Percentiles rank a stretch among this genome's conserved stretches.
phyloP scores from a whole-genome alignment of 1,139 yeast genomes.

The Saccharomycopsis hybrid region DNA sequence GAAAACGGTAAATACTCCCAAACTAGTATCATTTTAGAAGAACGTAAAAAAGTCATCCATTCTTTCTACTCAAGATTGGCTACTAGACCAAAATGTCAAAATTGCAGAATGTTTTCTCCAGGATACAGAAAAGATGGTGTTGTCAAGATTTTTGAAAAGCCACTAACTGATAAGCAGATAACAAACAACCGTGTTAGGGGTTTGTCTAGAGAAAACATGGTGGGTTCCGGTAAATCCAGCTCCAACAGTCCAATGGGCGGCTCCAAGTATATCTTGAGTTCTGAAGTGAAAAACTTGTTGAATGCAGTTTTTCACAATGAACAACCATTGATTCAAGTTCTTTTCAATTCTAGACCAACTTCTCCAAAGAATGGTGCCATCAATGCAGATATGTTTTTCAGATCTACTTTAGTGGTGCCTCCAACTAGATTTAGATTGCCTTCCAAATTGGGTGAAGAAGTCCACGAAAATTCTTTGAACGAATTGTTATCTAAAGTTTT shows the following conservation, averaged over 20 bases:
- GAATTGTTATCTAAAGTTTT: slow-evolving; percentile 77
- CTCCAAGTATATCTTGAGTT: slow-evolving; percentile 77
- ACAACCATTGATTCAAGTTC: slow-evolving; percentile 48
- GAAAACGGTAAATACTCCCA: slow-evolving; percentile 1
- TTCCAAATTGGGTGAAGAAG: slow-evolving; percentile 92
- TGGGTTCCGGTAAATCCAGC: slow-evolving; percentile 27
- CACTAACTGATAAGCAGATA: slow-evolving; percentile 73
- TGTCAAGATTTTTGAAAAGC: slow-evolving; percentile 84
- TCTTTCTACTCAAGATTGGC: slow-evolving; percentile 70
- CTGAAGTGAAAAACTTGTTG: slow-evolving; percentile 77
- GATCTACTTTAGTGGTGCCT: slow-evolving; percentile 84
- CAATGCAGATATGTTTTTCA: slow-evolving; percentile 83
- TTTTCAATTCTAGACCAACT: slow-evolving; percentile 64
- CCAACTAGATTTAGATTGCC: slow-evolving; percentile 96
- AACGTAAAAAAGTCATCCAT: slow-evolving; percentile 70
- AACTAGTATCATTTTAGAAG: slow-evolving; percentile 60
- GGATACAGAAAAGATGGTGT: slow-evolving; percentile 92
- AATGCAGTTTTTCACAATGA: slow-evolving; percentile 72
- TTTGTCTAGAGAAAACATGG: slow-evolving; percentile 41
- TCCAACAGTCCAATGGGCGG: slow-evolving; percentile 44
- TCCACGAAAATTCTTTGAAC: slow-evolving; percentile 91
- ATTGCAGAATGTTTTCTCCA: slow-evolving; percentile 95
- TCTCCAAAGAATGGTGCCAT: slow-evolving; percentile 36
- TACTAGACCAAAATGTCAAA: slow-evolving; percentile 82
- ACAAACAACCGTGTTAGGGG: slow-evolving; percentile 82